phyloP scores from a whole-genome alignment of 1,139 yeast genomes.

The Magnusiomyces ingens region DNA sequence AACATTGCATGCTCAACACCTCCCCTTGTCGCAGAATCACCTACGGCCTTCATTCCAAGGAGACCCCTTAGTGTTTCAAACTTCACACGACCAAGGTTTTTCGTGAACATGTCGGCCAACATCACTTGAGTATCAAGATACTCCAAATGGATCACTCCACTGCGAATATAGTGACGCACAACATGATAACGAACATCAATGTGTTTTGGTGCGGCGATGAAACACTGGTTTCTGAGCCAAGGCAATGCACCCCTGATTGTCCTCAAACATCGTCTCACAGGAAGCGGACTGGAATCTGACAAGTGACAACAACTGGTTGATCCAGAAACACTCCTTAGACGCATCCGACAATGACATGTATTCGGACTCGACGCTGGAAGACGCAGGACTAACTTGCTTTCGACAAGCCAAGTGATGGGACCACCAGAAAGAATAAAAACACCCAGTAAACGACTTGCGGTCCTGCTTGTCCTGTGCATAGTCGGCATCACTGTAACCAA shows the following conservation, averaged over 20 bases:
- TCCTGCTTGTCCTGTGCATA: background rate
- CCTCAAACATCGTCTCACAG: constrained; percentile 13
- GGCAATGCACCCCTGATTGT: constrained; percentile 18
- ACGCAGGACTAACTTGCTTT: background rate
- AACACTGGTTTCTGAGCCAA: constrained; percentile 18
- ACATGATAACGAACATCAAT: constrained; percentile 3
- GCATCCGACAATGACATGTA: constrained; percentile 5
- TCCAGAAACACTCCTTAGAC: constrained; percentile 6
- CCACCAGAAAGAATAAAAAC: constrained; percentile 12
- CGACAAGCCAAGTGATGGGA: constrained; percentile 10
- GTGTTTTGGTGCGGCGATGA: constrained; percentile 4
- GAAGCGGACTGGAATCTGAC: background rate
- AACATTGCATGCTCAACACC: no score
- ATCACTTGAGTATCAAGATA: background rate
- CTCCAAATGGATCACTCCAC: background rate
- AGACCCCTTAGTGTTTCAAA: background rate
- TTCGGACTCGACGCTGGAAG: constrained; percentile 6
- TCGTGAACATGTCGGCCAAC: constrained; percentile 4
- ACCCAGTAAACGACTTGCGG: constrained; percentile 17
- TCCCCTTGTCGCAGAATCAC: no score
- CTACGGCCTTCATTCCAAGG: no score
- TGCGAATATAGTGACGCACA: background rate
- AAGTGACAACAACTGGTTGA: background rate
- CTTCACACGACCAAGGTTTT: background rate
- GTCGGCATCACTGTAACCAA: background rate